Evolutionary conservation across 495 filamentous ascomycete species (phyloP).

Genomic region (Daldinia grandis): DNA sequence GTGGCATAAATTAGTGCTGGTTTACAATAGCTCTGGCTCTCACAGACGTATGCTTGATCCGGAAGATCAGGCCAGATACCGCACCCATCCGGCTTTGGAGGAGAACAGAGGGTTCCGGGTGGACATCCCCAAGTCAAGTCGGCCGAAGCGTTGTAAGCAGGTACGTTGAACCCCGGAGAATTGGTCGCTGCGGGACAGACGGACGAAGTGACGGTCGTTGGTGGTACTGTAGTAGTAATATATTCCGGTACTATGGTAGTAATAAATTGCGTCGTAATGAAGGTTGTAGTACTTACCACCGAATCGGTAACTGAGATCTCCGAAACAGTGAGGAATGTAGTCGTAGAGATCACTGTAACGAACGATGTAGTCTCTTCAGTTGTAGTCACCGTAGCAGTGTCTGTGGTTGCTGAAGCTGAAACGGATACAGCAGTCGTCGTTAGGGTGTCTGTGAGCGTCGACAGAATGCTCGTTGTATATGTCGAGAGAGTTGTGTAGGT

Average conservation of each 20-base stretch:
- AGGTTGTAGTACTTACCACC: slow-evolving; percentile 43
- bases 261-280: slow-evolving; percentile 44
- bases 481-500: slow-evolving; percentile 37
- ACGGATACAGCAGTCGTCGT: slow-evolving; percentile 41
- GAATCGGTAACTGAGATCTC: slow-evolving; percentile 45
- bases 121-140: slow-evolving; percentile 67
- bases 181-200: slow-evolving; percentile 46
- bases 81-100: slow-evolving; percentile 58
- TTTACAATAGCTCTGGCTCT: slow-evolving; percentile 61
- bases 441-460: slow-evolving; percentile 38
- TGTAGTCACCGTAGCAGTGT: slow-evolving; percentile 37
- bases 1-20: slow-evolving; percentile 50
- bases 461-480: slow-evolving; percentile 35
- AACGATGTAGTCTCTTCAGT: slow-evolving; percentile 42
- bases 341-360: slow-evolving; percentile 40
- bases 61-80: slow-evolving; percentile 65
- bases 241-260: slow-evolving; percentile 33
- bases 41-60: slow-evolving; percentile 60
- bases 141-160: slow-evolving; percentile 33
- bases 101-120: slow-evolving; percentile 68
- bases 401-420: slow-evolving; percentile 36
- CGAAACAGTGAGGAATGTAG: slow-evolving; percentile 41
- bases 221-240: slow-evolving; percentile 37
- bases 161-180: slow-evolving; percentile 2
- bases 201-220: slow-evolving; percentile 27